A percentile compares a stretch with the other conserved stretches of the same genome.
Conservation (phyloP, 371 early-diverging fungal species). For the Rhizopus sp. region DNA sequence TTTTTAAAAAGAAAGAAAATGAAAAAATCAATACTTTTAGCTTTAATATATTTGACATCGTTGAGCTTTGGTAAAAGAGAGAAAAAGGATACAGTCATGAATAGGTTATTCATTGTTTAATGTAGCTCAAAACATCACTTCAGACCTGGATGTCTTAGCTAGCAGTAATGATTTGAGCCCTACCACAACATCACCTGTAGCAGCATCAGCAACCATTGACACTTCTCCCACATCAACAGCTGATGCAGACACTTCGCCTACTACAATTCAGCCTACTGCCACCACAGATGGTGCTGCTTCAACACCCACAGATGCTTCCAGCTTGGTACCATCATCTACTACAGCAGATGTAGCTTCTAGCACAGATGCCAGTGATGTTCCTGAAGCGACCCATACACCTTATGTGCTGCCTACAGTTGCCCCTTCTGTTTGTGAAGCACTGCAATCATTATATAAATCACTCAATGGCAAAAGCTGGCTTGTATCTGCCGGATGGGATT, state of each 20-base stretch:
- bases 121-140: neutral
- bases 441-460: constrained; percentile 34
- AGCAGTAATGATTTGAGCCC: neutral
- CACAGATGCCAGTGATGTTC: neutral
- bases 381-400: neutral
- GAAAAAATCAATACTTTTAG: constrained; percentile 1
- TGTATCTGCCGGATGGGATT: constrained; percentile 42
- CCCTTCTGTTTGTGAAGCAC: constrained; percentile 30
- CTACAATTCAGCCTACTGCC: neutral
- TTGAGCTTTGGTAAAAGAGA: neutral
- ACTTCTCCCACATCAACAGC: neutral
- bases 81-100: neutral
- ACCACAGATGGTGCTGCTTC: neutral
- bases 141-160: neutral
- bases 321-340: neutral
- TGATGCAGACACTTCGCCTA: neutral
- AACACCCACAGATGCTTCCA: constrained; percentile 3
- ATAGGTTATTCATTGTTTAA: neutral
- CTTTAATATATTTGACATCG: neutral
- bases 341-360: neutral
- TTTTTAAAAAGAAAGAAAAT: neutral
- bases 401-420: constrained; percentile 5
- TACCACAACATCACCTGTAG: neutral
- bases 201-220: neutral
- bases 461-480: constrained; percentile 43